Evolutionary conservation across 2,329 filamentous ascomycete genomes (phyloP), one percentile per base, ranked within the genome.

Genomic region (Talaromyces albobiverticillius): DNA sequence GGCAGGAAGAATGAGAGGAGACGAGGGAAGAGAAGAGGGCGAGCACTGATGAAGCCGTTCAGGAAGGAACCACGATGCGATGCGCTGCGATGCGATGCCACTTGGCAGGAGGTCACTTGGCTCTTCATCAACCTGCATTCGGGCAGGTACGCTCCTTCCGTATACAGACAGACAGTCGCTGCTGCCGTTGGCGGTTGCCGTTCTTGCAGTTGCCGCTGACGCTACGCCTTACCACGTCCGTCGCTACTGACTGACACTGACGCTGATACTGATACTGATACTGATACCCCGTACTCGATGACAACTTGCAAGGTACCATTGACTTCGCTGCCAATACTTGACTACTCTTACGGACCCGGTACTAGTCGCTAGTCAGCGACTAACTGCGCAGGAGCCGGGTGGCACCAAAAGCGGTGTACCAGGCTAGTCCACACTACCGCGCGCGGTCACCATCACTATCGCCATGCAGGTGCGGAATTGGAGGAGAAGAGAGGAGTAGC

Each of bases 381-480:
- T 16, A 18, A 40, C 36, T 10, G 10, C 20, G 36, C 36, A 40
- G 36, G 11, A 36, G 32, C 32, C 32, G 45, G 11, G 31, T 45
- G 49, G 41, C 40, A 52, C 49, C 41, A 43, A 29, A 51, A 52
- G 50, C 50, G 50, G 50, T 52, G 50, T 46, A 51, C 40, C 43
- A 51, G 48, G 20, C 5, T 18, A 23, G 18, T n/a, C n/a, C n/a
- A n/a, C n/a, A n/a, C n/a, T n/a, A n/a, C n/a, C n/a, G n/a, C n/a
- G n/a, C n/a, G n/a, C n/a, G n/a, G n/a, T n/a, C n/a, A n/a, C n/a
- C n/a, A n/a, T n/a, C 18, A 20, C 36, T 25, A 42, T 25, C 36
- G 13, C 20, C 36, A 46, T 54, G 53, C 53, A 55, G 40, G 53
- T 29, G 48, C 53, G 53, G 53, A 55, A 51, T 51, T 46, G 29